Percentiles rank a stretch among this genome's conserved stretches.
Conservation (phyloP, 140 eudicot species). For the Anethum foeniculum region DNA sequence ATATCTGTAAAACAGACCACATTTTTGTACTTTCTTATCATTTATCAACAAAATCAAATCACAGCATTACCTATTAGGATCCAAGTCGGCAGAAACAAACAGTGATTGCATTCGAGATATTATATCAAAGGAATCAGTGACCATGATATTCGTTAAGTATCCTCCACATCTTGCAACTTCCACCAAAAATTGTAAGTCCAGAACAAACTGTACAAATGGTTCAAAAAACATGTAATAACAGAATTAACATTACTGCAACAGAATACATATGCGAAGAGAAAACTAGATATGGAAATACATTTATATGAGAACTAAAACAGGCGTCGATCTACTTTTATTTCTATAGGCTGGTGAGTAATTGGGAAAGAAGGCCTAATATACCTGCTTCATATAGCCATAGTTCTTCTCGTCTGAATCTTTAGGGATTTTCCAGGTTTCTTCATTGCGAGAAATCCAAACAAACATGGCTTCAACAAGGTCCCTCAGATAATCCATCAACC, state of each 20-base stretch:
- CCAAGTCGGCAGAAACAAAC: slow-evolving; percentile 32
- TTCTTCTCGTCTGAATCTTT: slow-evolving; percentile 27
- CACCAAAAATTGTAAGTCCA: slow-evolving; percentile 60
- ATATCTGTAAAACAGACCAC: neutral
- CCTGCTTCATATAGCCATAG: slow-evolving; percentile 43
- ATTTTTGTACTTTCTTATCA: neutral
- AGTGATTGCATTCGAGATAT: slow-evolving; percentile 39
- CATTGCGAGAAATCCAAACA: slow-evolving; percentile 34
- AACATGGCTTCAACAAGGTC: slow-evolving; percentile 43
- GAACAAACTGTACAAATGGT: slow-evolving; percentile 30
- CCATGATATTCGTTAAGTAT: slow-evolving; percentile 35
- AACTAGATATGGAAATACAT: neutral
- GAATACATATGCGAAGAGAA: neutral
- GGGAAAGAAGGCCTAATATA: neutral
- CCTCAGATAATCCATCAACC: slow-evolving; percentile 40
- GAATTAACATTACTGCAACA: neutral
- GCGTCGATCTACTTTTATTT: neutral
- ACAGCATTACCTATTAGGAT: slow-evolving; percentile 38
- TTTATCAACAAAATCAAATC: neutral
- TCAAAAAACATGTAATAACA: neutral
- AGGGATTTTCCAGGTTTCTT: slow-evolving; percentile 16
- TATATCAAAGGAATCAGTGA: slow-evolving; percentile 26
- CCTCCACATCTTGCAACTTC: slow-evolving; percentile 59
- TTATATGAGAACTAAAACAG: neutral
- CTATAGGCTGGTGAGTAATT: neutral